A percentile compares a stretch with the other conserved stretches of the same genome.
Evolutionary conservation across 192 early-diverging fungal species (phyloP).

Genomic region (Coemansia sp.): DNA sequence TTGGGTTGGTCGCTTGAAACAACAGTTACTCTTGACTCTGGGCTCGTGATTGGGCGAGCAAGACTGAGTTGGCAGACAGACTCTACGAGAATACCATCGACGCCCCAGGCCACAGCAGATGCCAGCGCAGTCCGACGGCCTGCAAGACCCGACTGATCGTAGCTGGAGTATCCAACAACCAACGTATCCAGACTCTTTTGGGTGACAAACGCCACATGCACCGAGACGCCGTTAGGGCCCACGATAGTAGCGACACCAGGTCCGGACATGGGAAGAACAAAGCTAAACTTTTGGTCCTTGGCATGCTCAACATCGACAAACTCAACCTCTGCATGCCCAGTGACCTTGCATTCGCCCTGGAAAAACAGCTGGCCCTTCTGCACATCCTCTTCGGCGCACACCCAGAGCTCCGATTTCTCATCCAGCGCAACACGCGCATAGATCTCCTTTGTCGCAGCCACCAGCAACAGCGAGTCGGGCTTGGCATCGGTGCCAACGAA

Average conservation of each 20-base stretch:
- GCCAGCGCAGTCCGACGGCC: constrained; percentile 8
- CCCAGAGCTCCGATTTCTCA: constrained; percentile 28
- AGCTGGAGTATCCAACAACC: constrained; percentile 17
- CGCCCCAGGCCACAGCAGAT: constrained; percentile 36
- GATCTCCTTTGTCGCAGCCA: constrained; percentile 42
- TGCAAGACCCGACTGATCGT: not conserved
- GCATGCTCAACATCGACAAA: constrained; percentile 44
- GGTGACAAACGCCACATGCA: constrained; percentile 20
- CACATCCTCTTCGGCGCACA: constrained; percentile 38
- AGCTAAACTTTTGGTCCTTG: constrained; percentile 36
- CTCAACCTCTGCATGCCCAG: constrained; percentile 42
- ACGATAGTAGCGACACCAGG: constrained; percentile 14
- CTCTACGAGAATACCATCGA: constrained; percentile 17
- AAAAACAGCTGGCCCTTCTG: constrained; percentile 47
- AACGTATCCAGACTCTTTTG: constrained; percentile 36
- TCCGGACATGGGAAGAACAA: constrained; percentile 40
- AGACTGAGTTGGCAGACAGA: constrained; percentile 8
- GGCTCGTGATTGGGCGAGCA: not conserved
- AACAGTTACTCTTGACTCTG: not conserved
- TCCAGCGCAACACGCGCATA: constrained; percentile 32
- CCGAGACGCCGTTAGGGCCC: constrained; percentile 7
- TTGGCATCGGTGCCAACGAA: constrained; percentile 6
- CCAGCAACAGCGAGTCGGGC: constrained; percentile 5
- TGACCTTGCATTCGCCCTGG: constrained; percentile 29
- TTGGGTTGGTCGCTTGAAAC: constrained; percentile 21